A percentile compares a stretch with the other conserved stretches of the same genome.
Conservation (phyloP, 257 asterid genomes). For the Rauvolfia tetraphylla region DNA sequence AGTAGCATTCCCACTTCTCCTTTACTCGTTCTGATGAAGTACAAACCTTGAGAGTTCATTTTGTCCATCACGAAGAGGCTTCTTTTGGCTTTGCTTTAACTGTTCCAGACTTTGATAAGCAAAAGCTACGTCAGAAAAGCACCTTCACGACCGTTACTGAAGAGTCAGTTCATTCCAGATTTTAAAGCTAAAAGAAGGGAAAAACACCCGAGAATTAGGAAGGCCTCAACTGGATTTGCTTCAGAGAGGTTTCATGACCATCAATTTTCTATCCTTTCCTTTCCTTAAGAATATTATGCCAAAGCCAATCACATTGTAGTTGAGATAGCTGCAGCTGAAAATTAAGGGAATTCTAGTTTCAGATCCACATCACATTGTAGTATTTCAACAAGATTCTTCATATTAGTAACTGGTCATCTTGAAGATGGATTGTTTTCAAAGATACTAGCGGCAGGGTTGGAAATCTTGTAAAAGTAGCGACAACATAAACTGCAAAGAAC, state of each 20-base stretch:
- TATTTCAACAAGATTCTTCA: background rate
- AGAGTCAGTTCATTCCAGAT: background rate
- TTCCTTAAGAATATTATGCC: too few species aligned
- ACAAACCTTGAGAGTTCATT: background rate
- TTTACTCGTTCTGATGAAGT: background rate
- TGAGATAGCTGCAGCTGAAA: background rate
- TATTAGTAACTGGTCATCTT: background rate
- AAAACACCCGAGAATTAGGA: background rate
- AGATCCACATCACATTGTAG: background rate
- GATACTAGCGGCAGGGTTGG: background rate
- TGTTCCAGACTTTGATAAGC: background rate
- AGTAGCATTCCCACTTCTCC: background rate
- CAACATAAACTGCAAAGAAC: background rate
- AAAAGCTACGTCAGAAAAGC: conserved; percentile 3
- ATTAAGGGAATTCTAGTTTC: background rate
- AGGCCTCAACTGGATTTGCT: background rate
- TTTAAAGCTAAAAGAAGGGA: background rate
- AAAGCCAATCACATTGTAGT: too few species aligned
- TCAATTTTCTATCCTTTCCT: background rate
- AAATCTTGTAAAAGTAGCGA: too few species aligned
- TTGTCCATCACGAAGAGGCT: background rate
- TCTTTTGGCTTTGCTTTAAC: background rate
- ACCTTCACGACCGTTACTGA: background rate
- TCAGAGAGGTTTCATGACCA: background rate
- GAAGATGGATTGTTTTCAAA: background rate